phyloP scores from a whole-genome alignment of 176 grass and related monocot species.

The Triticum aestivum region IWGSC_CS_RefSeq_v2.1 NC_057813.1:582429589-582430088 shows the following conservation, averaged over 20 bases:
- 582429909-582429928: conserved; percentile 6
- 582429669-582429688: no score
- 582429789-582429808: not conserved
- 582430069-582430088: no score
- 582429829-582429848: not conserved
- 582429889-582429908: not conserved
- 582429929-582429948: conserved; percentile 37
- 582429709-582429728: no score
- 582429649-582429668: no score
- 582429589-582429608: not conserved
- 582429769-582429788: not conserved
- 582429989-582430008: conserved; percentile 24
- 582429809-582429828: not conserved
- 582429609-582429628: not conserved
- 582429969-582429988: not conserved
- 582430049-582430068: no score
- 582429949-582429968: conserved; percentile 20
- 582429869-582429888: not conserved
- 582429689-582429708: no score
- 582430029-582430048: no score
- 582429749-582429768: not conserved
- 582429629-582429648: no score
- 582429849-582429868: not conserved
- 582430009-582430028: not conserved
- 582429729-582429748: not conserved